phyloP scores from a whole-genome alignment of 345 rosid genomes.

The Lenwebbia sp. region DNA sequence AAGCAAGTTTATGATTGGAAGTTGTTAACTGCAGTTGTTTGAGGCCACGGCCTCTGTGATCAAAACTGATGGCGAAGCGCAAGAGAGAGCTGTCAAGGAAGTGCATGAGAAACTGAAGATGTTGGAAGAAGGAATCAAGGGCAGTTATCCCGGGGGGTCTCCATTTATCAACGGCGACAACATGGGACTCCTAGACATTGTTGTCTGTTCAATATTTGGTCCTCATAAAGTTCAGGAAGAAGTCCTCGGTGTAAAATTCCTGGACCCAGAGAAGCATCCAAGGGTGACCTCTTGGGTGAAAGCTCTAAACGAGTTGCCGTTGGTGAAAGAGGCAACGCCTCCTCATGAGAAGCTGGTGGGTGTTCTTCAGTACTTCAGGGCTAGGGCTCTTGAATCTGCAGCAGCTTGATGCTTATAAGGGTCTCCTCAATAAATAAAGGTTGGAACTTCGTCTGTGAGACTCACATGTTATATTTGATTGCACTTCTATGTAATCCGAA shows the following conservation, averaged over 20 bases:
- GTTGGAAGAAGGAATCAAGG: conserved; percentile 25
- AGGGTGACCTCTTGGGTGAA: conserved; percentile 12
- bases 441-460: not conserved
- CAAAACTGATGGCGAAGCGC: conserved; percentile 19
- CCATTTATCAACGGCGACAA: not conserved
- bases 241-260: conserved; percentile 4
- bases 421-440: not conserved
- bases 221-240: conserved; percentile 9
- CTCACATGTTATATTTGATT: not conserved
- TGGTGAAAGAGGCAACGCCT: conserved; percentile 11
- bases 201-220: conserved; percentile 12
- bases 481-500: not conserved
- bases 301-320: conserved; percentile 8
- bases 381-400: conserved; percentile 1
- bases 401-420: not conserved
- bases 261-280: conserved; percentile 13
- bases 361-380: not conserved
- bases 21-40: conserved; percentile 8
- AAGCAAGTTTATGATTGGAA: not conserved
- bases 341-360: conserved; percentile 11
- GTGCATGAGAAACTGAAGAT: conserved; percentile 13
- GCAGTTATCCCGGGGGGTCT: not conserved
- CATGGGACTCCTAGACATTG: conserved; percentile 21
- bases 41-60: conserved; percentile 6
- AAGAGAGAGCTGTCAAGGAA: conserved; percentile 16